phyloP scores from a whole-genome alignment of 768 basidiomycete genomes.

The Serendipita indica region DNA sequence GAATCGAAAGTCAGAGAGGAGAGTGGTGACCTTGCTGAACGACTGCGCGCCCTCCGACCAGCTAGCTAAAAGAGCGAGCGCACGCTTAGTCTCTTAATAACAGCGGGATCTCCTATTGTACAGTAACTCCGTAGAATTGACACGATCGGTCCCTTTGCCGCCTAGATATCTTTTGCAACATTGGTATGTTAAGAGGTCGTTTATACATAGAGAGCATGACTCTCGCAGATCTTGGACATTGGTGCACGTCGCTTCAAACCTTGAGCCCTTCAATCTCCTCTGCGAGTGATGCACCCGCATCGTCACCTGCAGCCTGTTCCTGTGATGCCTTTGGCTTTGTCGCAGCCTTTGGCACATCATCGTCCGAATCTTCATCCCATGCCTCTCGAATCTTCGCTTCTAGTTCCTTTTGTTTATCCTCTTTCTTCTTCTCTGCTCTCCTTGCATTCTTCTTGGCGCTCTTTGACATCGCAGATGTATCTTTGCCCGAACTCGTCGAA shows the following conservation, averaged over 20 bases:
- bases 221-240: background rate
- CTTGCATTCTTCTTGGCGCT: conserved; percentile 64
- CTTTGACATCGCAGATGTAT: conserved; percentile 31
- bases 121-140: no score
- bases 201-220: background rate
- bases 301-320: conserved; percentile 17
- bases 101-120: no score
- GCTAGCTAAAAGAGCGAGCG: conserved; percentile 38
- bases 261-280: conserved; percentile 15
- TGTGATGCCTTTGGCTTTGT: conserved; percentile 16
- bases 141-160: no score
- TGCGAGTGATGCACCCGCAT: conserved; percentile 15
- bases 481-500: conserved; percentile 16
- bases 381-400: conserved; percentile 48
- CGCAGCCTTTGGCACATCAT: conserved; percentile 17
- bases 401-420: conserved; percentile 27
- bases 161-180: no score
- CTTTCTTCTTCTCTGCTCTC: conserved; percentile 65
- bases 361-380: conserved; percentile 65
- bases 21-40: conserved; percentile 67
- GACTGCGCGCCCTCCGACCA: conserved; percentile 77
- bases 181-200: background rate
- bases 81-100: conserved; percentile 10
- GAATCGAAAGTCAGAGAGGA: conserved; percentile 43
- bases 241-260: background rate